A percentile compares a stretch with the other conserved stretches of the same genome.
These are phyloP conservation scores for Ophiostoma sp. DNA, from an alignment of 2,329 filamentous ascomycete genomes.

Conservation along the genomic window DNA sequence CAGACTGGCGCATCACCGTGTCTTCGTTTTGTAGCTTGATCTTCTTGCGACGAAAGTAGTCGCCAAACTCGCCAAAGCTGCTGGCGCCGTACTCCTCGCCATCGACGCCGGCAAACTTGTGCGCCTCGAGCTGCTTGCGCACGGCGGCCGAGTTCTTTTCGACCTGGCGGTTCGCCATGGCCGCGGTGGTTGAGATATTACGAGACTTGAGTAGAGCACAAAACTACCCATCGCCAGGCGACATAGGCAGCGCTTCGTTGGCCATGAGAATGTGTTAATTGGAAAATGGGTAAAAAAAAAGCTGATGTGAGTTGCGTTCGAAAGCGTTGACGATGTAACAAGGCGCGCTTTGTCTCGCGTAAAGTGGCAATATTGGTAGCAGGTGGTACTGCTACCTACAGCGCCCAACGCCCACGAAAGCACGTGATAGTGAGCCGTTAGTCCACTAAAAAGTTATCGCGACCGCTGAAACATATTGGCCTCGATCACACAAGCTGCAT, in stretches of 20 bases:
- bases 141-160: slow-evolving; percentile 59
- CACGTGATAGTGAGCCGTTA: slow-evolving; percentile 23
- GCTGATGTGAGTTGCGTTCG: background rate
- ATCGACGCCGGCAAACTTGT: slow-evolving; percentile 72
- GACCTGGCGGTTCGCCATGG: slow-evolving; percentile 53
- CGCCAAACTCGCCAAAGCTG: slow-evolving; percentile 78
- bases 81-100: slow-evolving; percentile 90
- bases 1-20: slow-evolving; percentile 65
- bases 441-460: slow-evolving; percentile 7
- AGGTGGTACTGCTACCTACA: slow-evolving; percentile 15
- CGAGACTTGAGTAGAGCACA: background rate
- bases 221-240: slow-evolving; percentile 16
- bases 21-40: slow-evolving; percentile 96
- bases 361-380: slow-evolving; percentile 20
- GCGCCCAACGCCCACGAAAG: slow-evolving; percentile 20
- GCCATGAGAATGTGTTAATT: background rate
- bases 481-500: background rate
- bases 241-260: slow-evolving; percentile 6
- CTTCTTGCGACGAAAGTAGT: slow-evolving; percentile 95
- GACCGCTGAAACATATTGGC: background rate
- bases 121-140: slow-evolving; percentile 56
- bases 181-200: slow-evolving; percentile 18
- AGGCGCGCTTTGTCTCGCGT: slow-evolving; percentile 22
- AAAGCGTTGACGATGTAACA: slow-evolving; percentile 12
- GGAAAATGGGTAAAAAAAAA: background rate